Evolutionary conservation across 176 grass and related monocot genomes (phyloP), one percentile per base, ranked within the genome.

Genomic region (Chloris gayana): DNA sequence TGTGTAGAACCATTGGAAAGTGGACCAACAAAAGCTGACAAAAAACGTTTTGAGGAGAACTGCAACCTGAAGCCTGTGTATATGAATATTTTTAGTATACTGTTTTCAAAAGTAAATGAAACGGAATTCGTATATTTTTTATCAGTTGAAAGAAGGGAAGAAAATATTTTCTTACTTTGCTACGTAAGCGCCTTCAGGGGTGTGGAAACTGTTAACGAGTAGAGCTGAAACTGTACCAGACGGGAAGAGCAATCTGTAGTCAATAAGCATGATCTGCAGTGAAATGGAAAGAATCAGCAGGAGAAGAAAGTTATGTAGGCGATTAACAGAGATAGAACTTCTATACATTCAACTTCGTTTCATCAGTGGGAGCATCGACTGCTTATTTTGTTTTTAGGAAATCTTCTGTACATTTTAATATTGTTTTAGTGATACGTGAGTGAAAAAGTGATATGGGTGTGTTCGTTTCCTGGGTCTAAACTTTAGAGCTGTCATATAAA

Each of bases 191-290:
- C 93, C 93, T 69, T 82, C 71, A 45, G 87, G 90, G 21, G 93
- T 96, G 69, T 96, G 93, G 46, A 96, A 92, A 71, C 87, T 74
- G 44, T 92, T 96, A 24, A 96, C 73, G 39, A 96, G 72, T 60
- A 90, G 85, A 86, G 83, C 93, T 17, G 84, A 75, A 25, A 91
- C 90, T 22, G 85, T 75, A 12, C 93, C 93, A 44, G 82, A 82
- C 67, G 93, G 93, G 57, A 92, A 96, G 71, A 89, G 79, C 45
- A 96, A 68, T 26, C 34, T 84, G 75, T 96, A 96, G 29, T 87
- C 82, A 11, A 96, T 8, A 60, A 96, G 81, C 82, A 96, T 92
- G 46, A 82, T 67, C 93, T 96, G 39, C 29, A 37, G 12, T 13
- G 8, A 83, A 1, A 58, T 61, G 24, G 63, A 63, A 42, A 0